These are phyloP conservation scores for Lumnitzera littorea DNA, from an alignment of 345 rosid species.

Conservation along the genomic window DNA sequence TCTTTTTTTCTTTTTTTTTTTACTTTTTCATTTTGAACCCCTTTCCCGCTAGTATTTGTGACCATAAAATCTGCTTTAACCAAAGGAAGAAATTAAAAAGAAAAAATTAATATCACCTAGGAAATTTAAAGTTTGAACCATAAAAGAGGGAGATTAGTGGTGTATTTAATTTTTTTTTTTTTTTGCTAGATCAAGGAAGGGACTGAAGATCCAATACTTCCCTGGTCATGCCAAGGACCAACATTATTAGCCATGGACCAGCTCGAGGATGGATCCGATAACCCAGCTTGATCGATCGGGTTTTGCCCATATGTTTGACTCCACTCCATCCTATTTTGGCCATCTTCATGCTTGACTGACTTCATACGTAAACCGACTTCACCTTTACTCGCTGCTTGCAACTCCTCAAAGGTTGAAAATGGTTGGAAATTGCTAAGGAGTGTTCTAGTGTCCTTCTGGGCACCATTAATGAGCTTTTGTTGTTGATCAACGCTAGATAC, in stretches of 20 bases:
- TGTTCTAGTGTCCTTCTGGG: constrained; percentile 22
- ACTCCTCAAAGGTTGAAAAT: constrained; percentile 41
- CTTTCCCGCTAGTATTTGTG: no score
- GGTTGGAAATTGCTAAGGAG: constrained; percentile 26
- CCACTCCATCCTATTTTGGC: constrained; percentile 31
- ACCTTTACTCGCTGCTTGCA: constrained; percentile 16
- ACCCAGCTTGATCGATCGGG: constrained; percentile 39
- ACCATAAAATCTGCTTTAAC: constrained; percentile 10
- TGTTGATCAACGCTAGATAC: constrained; percentile 44
- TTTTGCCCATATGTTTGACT: constrained; percentile 20
- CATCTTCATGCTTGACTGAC: constrained; percentile 40
- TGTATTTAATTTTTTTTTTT: constrained; percentile 6
- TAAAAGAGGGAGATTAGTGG: constrained; percentile 33
- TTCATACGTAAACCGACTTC: constrained; percentile 11
- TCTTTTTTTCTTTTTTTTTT: not conserved
- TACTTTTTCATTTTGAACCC: constrained; percentile 1
- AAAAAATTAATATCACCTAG: constrained; percentile 21
- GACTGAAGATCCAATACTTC: constrained; percentile 64
- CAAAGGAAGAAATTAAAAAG: constrained; percentile 12
- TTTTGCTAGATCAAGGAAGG: constrained; percentile 61
- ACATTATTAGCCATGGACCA: constrained; percentile 38
- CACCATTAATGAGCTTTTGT: constrained; percentile 32
- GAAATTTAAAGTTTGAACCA: constrained; percentile 2
- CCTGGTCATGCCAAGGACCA: constrained; percentile 67
- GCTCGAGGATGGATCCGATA: constrained; percentile 49